phyloP scores from a whole-genome alignment of 139 green algal genomes.

The Auxenochlorella protothecoides region DNA sequence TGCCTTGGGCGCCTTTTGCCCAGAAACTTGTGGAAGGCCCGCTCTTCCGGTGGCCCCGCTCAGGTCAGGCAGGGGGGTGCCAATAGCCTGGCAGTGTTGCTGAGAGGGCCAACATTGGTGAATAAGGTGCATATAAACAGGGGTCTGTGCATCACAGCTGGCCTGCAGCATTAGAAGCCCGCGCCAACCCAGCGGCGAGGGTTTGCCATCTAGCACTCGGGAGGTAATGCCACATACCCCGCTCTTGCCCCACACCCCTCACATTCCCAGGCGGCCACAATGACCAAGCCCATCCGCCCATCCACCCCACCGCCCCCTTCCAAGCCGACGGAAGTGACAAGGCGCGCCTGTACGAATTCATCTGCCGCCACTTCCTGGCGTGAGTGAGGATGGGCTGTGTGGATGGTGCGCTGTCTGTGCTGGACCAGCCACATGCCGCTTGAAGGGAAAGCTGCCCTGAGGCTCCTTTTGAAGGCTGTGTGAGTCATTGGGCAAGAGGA shows the following conservation, averaged over 20 bases:
- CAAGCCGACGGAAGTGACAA: slow-evolving; percentile 38
- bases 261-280: slow-evolving; percentile 55
- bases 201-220: too few relatives aligned
- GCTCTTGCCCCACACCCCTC: too few relatives aligned
- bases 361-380: slow-evolving; percentile 89
- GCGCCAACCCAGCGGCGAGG: too few relatives aligned
- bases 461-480: not conserved
- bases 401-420: not conserved
- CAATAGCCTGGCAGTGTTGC: too few relatives aligned
- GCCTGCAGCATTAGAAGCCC: too few relatives aligned
- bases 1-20: slow-evolving; percentile 48
- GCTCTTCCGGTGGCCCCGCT: slow-evolving; percentile 57
- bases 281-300: slow-evolving; percentile 83
- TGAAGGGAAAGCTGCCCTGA: not conserved
- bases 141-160: too few relatives aligned
- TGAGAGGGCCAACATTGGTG: too few relatives aligned
- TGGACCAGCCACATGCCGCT: not conserved
- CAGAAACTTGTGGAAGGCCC: slow-evolving; percentile 34
- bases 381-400: slow-evolving; percentile 8
- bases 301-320: slow-evolving; percentile 74
- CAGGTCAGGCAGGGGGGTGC: not conserved
- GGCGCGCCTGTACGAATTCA: slow-evolving; percentile 85
- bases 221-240: too few relatives aligned
- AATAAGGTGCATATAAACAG: too few relatives aligned
- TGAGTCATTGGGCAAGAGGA: too few relatives aligned